A percentile compares a stretch with the other conserved stretches of the same genome.
These are phyloP conservation scores for Coniferiporia sulphurascens DNA, from an alignment of 1,284 basidiomycete genomes.

Conservation along the genomic window DNA sequence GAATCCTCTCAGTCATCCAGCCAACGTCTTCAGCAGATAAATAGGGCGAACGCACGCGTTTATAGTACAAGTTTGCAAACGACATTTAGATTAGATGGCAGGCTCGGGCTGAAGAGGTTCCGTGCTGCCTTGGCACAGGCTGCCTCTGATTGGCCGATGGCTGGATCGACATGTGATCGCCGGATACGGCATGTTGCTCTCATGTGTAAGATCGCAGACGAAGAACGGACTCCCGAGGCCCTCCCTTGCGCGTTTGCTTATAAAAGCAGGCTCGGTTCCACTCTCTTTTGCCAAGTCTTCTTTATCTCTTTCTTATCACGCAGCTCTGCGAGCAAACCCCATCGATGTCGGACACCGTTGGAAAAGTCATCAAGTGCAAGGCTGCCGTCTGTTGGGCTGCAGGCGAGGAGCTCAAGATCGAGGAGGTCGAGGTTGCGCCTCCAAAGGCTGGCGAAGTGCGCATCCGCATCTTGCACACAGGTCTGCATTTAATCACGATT, in stretches of 20 bases:
- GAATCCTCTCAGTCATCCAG: slow-evolving; percentile 2
- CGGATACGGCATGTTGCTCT: background rate
- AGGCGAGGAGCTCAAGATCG: slow-evolving; percentile 83
- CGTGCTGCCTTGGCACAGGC: no score
- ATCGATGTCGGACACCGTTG: slow-evolving; percentile 61
- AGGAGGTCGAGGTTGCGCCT: slow-evolving; percentile 91
- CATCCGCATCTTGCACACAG: slow-evolving; percentile 87
- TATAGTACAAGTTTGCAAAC: slow-evolving; percentile 76
- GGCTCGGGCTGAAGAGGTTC: no score
- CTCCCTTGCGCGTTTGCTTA: no score
- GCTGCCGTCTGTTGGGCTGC: slow-evolving; percentile 97
- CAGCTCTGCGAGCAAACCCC: no score
- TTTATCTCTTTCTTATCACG: slow-evolving; percentile 11
- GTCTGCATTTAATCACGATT: slow-evolving; percentile 32
- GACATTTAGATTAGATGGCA: slow-evolving; percentile 38
- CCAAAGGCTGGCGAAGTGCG: slow-evolving; percentile 90
- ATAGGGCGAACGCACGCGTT: slow-evolving; percentile 51
- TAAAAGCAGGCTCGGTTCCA: background rate
- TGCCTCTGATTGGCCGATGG: background rate
- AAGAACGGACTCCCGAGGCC: background rate
- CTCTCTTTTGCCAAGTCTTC: slow-evolving; percentile 9
- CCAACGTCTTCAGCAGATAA: slow-evolving; percentile 15
- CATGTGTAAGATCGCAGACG: background rate
- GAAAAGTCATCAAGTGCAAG: slow-evolving; percentile 86
- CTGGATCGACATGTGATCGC: slow-evolving; percentile 6